Percentiles rank a stretch among this genome's conserved stretches.
Conservation (phyloP, 768 basidiomycete species). For the Phylloporus rhodoxanthus region DNA sequence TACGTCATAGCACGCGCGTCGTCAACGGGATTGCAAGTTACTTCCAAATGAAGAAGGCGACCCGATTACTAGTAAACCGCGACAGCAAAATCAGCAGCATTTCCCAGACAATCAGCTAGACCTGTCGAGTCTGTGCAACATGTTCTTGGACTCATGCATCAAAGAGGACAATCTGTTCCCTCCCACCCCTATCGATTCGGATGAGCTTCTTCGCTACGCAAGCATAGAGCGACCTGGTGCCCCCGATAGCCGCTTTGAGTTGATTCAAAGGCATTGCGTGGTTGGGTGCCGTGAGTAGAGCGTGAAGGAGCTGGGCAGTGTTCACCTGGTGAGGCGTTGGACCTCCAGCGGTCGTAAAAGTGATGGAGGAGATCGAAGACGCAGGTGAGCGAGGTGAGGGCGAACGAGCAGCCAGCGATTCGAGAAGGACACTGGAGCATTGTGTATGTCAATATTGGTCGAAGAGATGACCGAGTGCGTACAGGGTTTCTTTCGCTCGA, state of each 20-base stretch:
- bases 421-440: conserved; percentile 48
- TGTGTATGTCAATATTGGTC: neutral
- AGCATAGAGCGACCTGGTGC: conserved; percentile 61
- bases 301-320: conserved; percentile 59
- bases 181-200: conserved; percentile 68
- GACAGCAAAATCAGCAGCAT: neutral
- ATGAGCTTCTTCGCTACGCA: conserved; percentile 79
- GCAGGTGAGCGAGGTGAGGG: conserved; percentile 54
- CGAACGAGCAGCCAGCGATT: conserved; percentile 44
- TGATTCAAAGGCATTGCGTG: conserved; percentile 56
- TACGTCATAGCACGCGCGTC: too few relatives aligned
- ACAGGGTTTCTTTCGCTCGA: conserved; percentile 60
- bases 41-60: too few relatives aligned
- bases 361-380: conserved; percentile 47
- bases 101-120: neutral
- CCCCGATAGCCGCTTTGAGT: conserved; percentile 54
- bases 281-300: conserved; percentile 49
- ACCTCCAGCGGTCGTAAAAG: conserved; percentile 28
- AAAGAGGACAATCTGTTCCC: conserved; percentile 73
- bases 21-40: too few relatives aligned
- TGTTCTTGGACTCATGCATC: conserved; percentile 33
- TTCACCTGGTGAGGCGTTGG: conserved; percentile 66
- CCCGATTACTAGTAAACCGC: neutral
- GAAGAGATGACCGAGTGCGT: conserved; percentile 16
- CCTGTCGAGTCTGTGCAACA: neutral